Evolutionary conservation across 495 filamentous ascomycete species (phyloP).

Genomic region (Clavariopsis aquatica): DNA sequence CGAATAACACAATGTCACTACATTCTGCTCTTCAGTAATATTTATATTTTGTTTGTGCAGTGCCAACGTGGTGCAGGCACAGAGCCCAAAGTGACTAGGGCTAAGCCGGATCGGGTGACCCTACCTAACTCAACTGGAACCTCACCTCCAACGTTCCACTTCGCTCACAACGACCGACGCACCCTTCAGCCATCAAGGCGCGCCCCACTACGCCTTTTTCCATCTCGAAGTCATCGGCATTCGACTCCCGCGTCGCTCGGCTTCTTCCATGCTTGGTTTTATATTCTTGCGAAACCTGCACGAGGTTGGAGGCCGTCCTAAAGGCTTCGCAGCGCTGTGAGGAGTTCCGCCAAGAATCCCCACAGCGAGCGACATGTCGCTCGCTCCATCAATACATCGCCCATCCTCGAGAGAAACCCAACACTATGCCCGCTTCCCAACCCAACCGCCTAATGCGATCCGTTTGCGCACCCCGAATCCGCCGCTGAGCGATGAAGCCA

Average conservation of each 20-base stretch:
- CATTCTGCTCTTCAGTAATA: too few relatives aligned
- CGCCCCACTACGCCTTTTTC: constrained; percentile 25
- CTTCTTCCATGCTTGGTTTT: constrained; percentile 37
- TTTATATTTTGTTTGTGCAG: background rate
- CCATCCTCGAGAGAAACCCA: constrained; percentile 36
- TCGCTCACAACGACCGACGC: background rate
- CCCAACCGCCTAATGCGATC: constrained; percentile 30
- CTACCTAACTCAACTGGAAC: background rate
- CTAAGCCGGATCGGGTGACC: too few relatives aligned
- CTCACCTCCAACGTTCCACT: background rate
- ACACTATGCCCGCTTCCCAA: constrained; percentile 34
- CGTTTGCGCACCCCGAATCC: constrained; percentile 41
- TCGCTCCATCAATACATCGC: constrained; percentile 35
- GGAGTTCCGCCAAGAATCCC: constrained; percentile 30
- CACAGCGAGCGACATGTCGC: constrained; percentile 31
- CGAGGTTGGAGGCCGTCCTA: constrained; percentile 41
- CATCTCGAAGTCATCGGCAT: constrained; percentile 39
- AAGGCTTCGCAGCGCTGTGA: constrained; percentile 31
- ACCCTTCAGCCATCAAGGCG: constrained; percentile 24
- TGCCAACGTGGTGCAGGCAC: background rate
- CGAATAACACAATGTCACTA: too few relatives aligned
- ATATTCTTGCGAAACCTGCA: constrained; percentile 34
- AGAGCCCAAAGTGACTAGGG: too few relatives aligned
- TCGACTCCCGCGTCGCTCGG: constrained; percentile 21
- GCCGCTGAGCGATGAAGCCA: constrained; percentile 40